These are phyloP conservation scores for Solanum sejunctum DNA, from an alignment of 257 asterid genomes.

Conservation along the genomic window DNA sequence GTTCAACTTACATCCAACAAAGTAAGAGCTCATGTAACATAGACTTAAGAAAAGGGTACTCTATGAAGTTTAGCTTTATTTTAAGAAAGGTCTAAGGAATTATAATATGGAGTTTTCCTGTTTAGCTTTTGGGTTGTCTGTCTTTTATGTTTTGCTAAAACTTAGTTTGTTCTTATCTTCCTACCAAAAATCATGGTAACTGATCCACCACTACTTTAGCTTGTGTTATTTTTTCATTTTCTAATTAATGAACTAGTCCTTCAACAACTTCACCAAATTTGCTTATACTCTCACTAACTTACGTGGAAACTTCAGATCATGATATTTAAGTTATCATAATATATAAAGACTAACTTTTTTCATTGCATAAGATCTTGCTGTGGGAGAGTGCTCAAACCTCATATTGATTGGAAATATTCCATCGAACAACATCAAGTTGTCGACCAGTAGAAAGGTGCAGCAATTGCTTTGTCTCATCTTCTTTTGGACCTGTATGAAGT, in stretches of 20 bases:
- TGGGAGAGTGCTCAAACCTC: conserved; percentile 42
- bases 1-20: background rate
- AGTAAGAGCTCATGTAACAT: background rate
- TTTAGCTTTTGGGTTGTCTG: background rate
- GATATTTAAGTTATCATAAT: background rate
- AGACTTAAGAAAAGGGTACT: background rate
- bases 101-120: background rate
- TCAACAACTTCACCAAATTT: background rate
- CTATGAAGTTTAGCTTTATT: background rate
- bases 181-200: background rate
- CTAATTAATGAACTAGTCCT: background rate
- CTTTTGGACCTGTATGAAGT: conserved; percentile 26
- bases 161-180: background rate
- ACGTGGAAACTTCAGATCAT: background rate
- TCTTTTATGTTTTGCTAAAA: background rate
- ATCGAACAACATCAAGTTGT: conserved; percentile 70
- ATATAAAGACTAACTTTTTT: background rate
- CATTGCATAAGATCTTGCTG: background rate
- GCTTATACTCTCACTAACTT: background rate
- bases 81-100: background rate
- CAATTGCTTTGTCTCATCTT: conserved; percentile 70
- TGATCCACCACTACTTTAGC: background rate
- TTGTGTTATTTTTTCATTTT: background rate
- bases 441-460: conserved; percentile 49
- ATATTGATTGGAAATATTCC: conserved; percentile 82